Evolutionary conservation across 2,329 filamentous ascomycete species (phyloP).

Genomic region (Beauveria pseudobassiana): DNA sequence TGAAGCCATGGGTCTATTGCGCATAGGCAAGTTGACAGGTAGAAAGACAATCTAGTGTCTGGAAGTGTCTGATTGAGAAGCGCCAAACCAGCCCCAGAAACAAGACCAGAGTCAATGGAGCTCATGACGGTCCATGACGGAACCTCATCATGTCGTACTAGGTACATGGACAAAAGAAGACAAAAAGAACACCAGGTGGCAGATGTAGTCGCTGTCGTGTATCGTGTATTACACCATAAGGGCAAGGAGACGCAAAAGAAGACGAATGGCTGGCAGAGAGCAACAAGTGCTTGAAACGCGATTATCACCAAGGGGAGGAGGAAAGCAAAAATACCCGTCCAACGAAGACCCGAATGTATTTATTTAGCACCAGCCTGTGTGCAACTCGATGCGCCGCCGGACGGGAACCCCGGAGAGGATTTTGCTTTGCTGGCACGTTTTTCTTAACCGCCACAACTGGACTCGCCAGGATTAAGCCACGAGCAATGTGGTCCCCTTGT

Average conservation of each 20-base stretch:
- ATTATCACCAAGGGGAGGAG: not conserved
- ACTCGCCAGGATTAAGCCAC: not conserved
- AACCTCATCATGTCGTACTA: not conserved
- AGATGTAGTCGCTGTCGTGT: not conserved
- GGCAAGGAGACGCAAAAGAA: not conserved
- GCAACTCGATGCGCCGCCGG: not conserved
- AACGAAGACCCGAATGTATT: too few relatives aligned
- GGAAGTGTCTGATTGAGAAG: not conserved
- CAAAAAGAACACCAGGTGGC: not conserved
- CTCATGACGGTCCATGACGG: not conserved
- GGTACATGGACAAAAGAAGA: not conserved
- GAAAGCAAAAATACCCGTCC: not conserved
- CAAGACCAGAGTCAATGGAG: not conserved
- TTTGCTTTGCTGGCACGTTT: not conserved
- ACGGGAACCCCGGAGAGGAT: not conserved
- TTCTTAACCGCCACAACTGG: slow-evolving; percentile 6
- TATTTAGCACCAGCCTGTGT: too few relatives aligned
- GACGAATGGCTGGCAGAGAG: not conserved
- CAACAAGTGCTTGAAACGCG: not conserved
- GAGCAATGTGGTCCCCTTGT: not conserved
- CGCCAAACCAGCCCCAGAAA: not conserved
- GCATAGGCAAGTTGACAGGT: too few relatives aligned
- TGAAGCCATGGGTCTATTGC: too few relatives aligned
- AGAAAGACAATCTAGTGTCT: too few relatives aligned
- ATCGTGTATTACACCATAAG: too few relatives aligned